Conservation (phyloP, 306 rosid species). For the Acmispon strigosus region DNA sequence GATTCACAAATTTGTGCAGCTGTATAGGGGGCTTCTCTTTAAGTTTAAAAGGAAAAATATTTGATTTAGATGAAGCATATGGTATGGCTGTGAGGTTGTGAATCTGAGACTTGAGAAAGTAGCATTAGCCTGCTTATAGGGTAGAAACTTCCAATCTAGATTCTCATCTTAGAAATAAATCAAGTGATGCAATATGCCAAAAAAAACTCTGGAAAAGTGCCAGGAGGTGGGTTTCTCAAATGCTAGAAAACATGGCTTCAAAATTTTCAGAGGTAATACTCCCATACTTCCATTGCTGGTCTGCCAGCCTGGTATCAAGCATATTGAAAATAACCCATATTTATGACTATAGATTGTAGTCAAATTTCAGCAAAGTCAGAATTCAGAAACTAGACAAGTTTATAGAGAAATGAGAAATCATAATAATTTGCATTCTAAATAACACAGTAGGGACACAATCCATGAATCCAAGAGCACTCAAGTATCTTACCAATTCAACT, state of each 20-base stretch:
- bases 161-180: constrained; percentile 1
- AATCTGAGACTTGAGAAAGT: neutral
- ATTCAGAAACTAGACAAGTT: constrained; percentile 7
- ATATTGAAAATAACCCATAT: neutral
- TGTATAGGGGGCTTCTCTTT: neutral
- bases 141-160: neutral
- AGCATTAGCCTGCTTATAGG: neutral
- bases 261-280: neutral
- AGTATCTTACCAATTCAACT: neutral
- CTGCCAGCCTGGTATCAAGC: neutral
- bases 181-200: neutral
- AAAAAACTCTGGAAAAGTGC: neutral
- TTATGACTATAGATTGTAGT: neutral
- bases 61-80: constrained; percentile 6
- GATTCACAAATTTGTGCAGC: neutral
- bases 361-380: neutral
- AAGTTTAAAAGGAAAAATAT: neutral
- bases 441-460: neutral
- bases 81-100: neutral
- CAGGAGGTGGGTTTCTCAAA: neutral
- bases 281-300: neutral
- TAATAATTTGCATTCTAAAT: neutral
- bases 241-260: neutral
- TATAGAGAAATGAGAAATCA: neutral
- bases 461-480: too few species aligned